Percentiles rank a stretch among this genome's conserved stretches.
Evolutionary conservation across 2,329 filamentous ascomycete species (phyloP).

Genomic region (Colletotrichum melonis): DNA sequence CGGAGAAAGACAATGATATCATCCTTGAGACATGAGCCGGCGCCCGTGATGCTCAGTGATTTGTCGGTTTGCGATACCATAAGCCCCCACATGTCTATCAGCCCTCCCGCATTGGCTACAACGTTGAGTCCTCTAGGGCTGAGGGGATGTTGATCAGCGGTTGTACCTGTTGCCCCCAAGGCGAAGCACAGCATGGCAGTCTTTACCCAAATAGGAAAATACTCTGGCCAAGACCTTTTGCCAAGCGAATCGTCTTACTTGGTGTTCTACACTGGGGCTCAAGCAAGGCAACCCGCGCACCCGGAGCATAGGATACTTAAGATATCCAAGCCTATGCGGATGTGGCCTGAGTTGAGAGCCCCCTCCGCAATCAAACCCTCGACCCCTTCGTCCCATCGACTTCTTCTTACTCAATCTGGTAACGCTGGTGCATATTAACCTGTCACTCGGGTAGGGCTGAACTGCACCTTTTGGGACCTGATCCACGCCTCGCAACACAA

Average conservation of each 20-base stretch:
- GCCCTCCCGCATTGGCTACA: background rate
- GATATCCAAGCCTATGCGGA: slow-evolving; percentile 16
- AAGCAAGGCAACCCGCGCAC: slow-evolving; percentile 11
- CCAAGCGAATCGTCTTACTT: background rate
- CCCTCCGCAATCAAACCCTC: background rate
- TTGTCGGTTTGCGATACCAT: background rate
- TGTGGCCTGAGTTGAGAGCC: background rate
- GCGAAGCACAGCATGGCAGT: background rate
- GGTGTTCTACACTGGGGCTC: background rate
- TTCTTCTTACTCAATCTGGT: slow-evolving; percentile 21
- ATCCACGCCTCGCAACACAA: background rate
- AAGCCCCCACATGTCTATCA: background rate
- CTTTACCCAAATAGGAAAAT: slow-evolving; percentile 31
- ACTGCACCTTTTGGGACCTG: background rate
- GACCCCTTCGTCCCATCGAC: background rate
- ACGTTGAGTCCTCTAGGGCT: slow-evolving; percentile 7
- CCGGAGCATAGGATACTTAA: slow-evolving; percentile 5
- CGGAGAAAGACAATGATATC: background rate
- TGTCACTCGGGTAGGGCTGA: background rate
- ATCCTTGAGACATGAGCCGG: background rate
- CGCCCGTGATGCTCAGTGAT: background rate
- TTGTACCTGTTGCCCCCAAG: slow-evolving; percentile 8
- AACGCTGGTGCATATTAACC: slow-evolving; percentile 6
- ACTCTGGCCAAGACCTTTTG: slow-evolving; percentile 32
- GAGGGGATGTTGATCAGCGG: slow-evolving; percentile 14